These are phyloP conservation scores for Kluyveromyces wickerhamii DNA, from an alignment of 805 yeast genomes.

Conservation along the genomic window DNA sequence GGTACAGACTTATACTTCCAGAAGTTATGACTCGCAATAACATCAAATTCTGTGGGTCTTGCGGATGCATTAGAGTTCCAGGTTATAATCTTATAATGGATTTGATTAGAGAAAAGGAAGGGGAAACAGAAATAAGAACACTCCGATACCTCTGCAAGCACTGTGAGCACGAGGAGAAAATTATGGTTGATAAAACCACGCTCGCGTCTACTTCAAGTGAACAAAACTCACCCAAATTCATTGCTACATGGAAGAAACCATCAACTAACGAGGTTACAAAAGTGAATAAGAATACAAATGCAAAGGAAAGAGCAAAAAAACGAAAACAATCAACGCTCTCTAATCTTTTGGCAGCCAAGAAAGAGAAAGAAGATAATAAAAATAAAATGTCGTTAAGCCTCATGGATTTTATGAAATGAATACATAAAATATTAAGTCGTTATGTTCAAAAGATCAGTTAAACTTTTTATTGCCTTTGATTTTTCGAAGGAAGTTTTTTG, in stretches of 20 bases:
- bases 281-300: constrained; percentile 12
- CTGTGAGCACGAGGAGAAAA: constrained; percentile 15
- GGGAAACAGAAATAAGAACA: constrained; percentile 7
- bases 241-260: not conserved
- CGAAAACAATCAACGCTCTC: constrained; percentile 39
- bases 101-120: constrained; percentile 6
- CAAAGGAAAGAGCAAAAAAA: constrained; percentile 39
- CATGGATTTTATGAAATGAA: constrained; percentile 40
- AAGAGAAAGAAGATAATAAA: constrained; percentile 30
- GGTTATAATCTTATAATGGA: constrained; percentile 23
- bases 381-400: constrained; percentile 35
- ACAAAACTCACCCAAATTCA: constrained; percentile 1
- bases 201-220: constrained; percentile 26
- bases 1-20: constrained; percentile 24
- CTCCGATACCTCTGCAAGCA: constrained; percentile 24
- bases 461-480: constrained; percentile 7
- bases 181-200: constrained; percentile 2
- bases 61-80: constrained; percentile 28
- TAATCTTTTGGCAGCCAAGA: constrained; percentile 36
- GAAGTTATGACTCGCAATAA: constrained; percentile 13
- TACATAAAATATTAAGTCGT: not conserved
- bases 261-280: constrained; percentile 1
- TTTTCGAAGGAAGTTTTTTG: not conserved
- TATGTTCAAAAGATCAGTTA: constrained; percentile 7
- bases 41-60: constrained; percentile 24